phyloP scores from a whole-genome alignment of 495 filamentous ascomycete genomes.

The Polyplosphaeria fusca region DNA sequence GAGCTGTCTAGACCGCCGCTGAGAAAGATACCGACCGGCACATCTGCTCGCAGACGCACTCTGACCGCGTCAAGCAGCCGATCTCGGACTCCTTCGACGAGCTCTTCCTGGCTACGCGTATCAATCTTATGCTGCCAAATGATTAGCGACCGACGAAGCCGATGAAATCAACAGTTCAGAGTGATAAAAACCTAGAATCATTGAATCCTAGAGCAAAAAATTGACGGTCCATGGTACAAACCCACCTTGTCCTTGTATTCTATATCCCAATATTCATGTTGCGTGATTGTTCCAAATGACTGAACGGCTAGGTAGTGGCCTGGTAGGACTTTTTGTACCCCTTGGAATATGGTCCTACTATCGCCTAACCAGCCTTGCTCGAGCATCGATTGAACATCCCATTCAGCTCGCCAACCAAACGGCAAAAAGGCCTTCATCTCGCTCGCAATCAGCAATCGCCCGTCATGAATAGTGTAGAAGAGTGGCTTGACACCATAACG shows the following conservation, averaged over 20 bases:
- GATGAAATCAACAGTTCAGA: too few species aligned
- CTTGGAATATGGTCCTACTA: conserved; percentile 47
- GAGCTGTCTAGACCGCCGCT: conserved; percentile 55
- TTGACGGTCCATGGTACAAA: too few species aligned
- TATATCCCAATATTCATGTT: conserved; percentile 49
- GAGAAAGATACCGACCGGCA: conserved; percentile 52
- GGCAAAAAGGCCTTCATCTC: conserved; percentile 50
- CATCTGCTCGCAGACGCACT: conserved; percentile 52
- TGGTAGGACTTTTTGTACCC: conserved; percentile 40
- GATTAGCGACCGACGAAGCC: too few species aligned
- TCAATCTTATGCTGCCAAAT: conserved; percentile 30
- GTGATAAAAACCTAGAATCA: too few species aligned
- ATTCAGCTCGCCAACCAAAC: conserved; percentile 49
- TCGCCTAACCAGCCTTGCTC: conserved; percentile 43
- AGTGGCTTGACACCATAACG: conserved; percentile 56
- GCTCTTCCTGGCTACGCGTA: conserved; percentile 45
- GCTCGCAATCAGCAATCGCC: conserved; percentile 42
- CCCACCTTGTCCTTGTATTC: conserved; percentile 37
- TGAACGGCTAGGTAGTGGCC: conserved; percentile 36
- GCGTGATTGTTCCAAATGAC: conserved; percentile 32
- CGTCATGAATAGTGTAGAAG: conserved; percentile 45
- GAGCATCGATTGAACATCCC: conserved; percentile 47
- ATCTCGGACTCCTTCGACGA: conserved; percentile 47
- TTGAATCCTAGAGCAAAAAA: too few species aligned
- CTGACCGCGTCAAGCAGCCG: conserved; percentile 48